Evolutionary conservation across 768 basidiomycete species (phyloP).

Genomic region (Erythrobasidium yunnanense): DNA sequence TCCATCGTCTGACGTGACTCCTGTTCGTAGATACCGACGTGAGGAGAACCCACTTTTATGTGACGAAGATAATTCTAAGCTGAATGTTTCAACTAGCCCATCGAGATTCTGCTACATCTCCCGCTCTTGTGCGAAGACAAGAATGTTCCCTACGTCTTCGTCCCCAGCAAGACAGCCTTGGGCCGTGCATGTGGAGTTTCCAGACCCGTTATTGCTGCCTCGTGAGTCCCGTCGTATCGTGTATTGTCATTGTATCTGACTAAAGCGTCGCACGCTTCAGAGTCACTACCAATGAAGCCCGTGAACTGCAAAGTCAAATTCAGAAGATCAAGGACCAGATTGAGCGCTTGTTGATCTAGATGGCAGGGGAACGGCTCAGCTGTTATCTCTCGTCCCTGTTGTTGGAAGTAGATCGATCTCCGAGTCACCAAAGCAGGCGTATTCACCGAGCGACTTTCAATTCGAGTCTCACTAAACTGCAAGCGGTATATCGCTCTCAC

Average conservation of each 20-base stretch:
- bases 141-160: slow-evolving; percentile 45
- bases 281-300: slow-evolving; percentile 89
- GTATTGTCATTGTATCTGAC: neutral
- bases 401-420: no score
- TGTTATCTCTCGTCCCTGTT: no score
- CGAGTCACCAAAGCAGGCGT: no score
- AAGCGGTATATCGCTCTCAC: no score
- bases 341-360: slow-evolving; percentile 30
- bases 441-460: no score
- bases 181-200: slow-evolving; percentile 94
- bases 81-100: slow-evolving; percentile 90
- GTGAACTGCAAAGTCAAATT: slow-evolving; percentile 82
- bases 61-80: no score
- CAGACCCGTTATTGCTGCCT: slow-evolving; percentile 83
- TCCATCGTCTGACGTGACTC: no score
- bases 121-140: slow-evolving; percentile 98
- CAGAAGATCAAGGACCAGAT: slow-evolving; percentile 57
- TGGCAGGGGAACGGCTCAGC: no score
- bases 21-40: no score
- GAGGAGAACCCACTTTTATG: no score
- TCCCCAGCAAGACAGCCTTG: slow-evolving; percentile 87
- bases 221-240: neutral
- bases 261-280: neutral
- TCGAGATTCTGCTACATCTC: slow-evolving; percentile 93
- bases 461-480: no score